These are phyloP conservation scores for Ophiorrhiza pumila DNA, from an alignment of 257 asterid species.

Conservation along the genomic window DNA sequence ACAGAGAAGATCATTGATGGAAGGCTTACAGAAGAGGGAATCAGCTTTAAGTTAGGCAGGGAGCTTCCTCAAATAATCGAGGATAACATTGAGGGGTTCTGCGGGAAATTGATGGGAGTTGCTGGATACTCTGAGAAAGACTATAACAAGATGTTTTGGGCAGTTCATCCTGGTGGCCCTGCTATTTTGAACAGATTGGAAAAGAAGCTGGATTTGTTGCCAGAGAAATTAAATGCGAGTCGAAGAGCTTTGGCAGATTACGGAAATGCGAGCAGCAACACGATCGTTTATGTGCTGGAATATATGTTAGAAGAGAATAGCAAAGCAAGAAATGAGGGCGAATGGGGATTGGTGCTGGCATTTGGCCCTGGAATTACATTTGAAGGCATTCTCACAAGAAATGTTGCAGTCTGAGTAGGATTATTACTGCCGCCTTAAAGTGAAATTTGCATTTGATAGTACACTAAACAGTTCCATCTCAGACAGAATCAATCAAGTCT, in stretches of 20 bases:
- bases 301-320: slow-evolving; percentile 61
- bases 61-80: slow-evolving; percentile 82
- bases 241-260: slow-evolving; percentile 78
- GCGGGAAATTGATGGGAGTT: slow-evolving; percentile 48
- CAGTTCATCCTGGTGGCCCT: slow-evolving; percentile 98
- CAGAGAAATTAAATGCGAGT: slow-evolving; percentile 68
- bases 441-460: too few relatives aligned
- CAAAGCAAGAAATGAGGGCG: slow-evolving; percentile 16
- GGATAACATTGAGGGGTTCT: slow-evolving; percentile 64
- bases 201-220: slow-evolving; percentile 59
- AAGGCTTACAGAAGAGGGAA: slow-evolving; percentile 82
- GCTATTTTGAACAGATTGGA: slow-evolving; percentile 80
- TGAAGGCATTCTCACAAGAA: slow-evolving; percentile 88
- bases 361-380: slow-evolving; percentile 96
- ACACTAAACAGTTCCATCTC: too few relatives aligned
- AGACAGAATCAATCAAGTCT: too few relatives aligned
- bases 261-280: slow-evolving; percentile 93
- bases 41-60: slow-evolving; percentile 72
- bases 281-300: slow-evolving; percentile 87
- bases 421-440: too few relatives aligned
- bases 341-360: slow-evolving; percentile 87
- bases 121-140: slow-evolving; percentile 36
- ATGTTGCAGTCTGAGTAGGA: slow-evolving; percentile 37
- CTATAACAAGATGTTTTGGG: slow-evolving; percentile 80
- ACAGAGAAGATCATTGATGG: slow-evolving; percentile 92